Base-by-base conservation (phyloP, 257 asterid species). In the Scutellaria barbata region DNA sequence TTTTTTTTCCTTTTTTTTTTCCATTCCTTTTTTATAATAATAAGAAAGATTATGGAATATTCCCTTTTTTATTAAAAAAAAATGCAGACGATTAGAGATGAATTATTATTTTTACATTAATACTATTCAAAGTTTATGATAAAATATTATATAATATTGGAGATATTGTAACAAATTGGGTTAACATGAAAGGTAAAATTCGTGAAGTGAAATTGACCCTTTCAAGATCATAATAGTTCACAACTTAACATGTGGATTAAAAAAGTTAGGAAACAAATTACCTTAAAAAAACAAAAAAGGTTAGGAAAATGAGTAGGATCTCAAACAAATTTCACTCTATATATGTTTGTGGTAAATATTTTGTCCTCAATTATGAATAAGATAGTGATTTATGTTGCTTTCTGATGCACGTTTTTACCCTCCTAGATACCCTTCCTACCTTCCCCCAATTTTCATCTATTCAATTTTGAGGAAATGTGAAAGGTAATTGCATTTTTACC, bases 391-490 rank as follows among this genome's bases (percentile, higher is more conserved):
- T 10, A 43, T 12, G 20, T 63, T 18, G 55, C 20, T 46, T 64
- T 14, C 10, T 7, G 39, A 64, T 46, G 57, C 57, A 64, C 43
- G 69, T 42, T 22, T 58, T 64, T 35, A 45, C 64, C 42, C 20
- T n/a, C 37, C 25, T 64, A 64, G n/a, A 12, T 45, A 63, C 13
- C 13, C 45, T 3, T 42, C 6, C 22, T 20, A 10, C 11, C 5
- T 45, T 7, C 22, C 6, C 22, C 63, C 69, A 12, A 1, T 16
- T 51, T 51, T 51, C 11, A 20, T 17, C 18, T 17, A 10, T 20
- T 63, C 1, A 20, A 45, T 43, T 10, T 42, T 43, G 42, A 7
- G 56, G 18, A 18, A 11, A 45, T 18, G n/a, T 20, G 11, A 63
- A 63, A 16, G 47, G 35, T 12, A 48, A 33, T 25, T 63, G 25